A percentile compares a stretch with the other conserved stretches of the same genome.
Evolutionary conservation across 2,329 filamentous ascomycete genomes (phyloP).

Genomic region (Diaporthe vaccinii): DNA sequence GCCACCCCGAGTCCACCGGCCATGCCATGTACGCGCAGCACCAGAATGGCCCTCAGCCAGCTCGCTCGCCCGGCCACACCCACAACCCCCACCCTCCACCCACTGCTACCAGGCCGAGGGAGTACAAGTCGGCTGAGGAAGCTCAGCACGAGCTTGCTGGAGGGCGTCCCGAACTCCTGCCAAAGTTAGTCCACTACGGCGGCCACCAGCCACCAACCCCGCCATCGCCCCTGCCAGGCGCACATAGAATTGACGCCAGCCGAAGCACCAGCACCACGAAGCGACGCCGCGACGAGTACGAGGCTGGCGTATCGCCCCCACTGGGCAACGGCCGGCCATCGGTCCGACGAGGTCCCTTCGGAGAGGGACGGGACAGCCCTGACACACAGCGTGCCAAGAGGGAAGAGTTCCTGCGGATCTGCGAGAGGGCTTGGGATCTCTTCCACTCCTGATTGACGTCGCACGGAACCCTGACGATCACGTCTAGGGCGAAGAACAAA

Average conservation of each 20-base stretch:
- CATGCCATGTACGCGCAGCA: slow-evolving; percentile 70
- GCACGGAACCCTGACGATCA: neutral
- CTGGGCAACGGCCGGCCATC: slow-evolving; percentile 79
- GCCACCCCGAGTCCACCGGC: slow-evolving; percentile 68
- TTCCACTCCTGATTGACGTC: slow-evolving; percentile 82
- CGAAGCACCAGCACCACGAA: slow-evolving; percentile 70
- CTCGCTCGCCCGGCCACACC: slow-evolving; percentile 84
- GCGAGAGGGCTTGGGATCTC: slow-evolving; percentile 93
- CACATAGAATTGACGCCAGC: slow-evolving; percentile 60
- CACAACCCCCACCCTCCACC: slow-evolving; percentile 66
- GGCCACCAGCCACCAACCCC: slow-evolving; percentile 94
- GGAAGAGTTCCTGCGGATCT: slow-evolving; percentile 90
- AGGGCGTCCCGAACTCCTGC: slow-evolving; percentile 91
- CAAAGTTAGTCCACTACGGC: slow-evolving; percentile 95
- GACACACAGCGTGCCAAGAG: slow-evolving; percentile 89
- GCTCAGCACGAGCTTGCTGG: slow-evolving; percentile 91
- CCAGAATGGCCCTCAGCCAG: slow-evolving; percentile 74
- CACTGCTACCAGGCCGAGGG: slow-evolving; percentile 76
- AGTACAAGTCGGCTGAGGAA: slow-evolving; percentile 96
- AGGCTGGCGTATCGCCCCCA: slow-evolving; percentile 90
- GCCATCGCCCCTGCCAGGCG: slow-evolving; percentile 78
- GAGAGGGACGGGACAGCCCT: slow-evolving; percentile 84
- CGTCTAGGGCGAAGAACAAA: neutral
- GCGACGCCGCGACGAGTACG: slow-evolving; percentile 91
- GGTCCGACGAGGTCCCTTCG: slow-evolving; percentile 78